Evolutionary conservation across 306 rosid genomes (phyloP).

Genomic region (Boehmeria nivea): DNA sequence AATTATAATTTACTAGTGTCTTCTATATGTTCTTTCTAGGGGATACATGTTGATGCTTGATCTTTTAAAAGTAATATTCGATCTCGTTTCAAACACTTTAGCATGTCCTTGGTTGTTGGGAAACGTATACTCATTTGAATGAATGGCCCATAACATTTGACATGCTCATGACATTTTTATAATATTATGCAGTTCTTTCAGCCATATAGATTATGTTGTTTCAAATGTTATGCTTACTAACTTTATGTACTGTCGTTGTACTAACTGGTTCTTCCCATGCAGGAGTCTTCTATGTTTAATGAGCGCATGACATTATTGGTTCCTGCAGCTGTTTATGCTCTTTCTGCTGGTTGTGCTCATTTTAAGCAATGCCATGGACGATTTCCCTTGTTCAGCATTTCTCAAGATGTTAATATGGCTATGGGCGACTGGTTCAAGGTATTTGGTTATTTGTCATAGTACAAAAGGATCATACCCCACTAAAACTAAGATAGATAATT

Average conservation of each 20-base stretch:
- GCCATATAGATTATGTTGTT: neutral
- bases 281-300: constrained; percentile 51
- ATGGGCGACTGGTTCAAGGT: constrained; percentile 46
- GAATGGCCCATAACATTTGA: too few species aligned
- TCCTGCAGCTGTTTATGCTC: constrained; percentile 77
- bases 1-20: too few species aligned
- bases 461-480: constrained; percentile 3
- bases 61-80: too few species aligned
- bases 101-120: too few species aligned
- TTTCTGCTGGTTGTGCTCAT: constrained; percentile 66
- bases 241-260: neutral
- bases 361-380: constrained; percentile 40
- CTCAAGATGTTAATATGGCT: constrained; percentile 36
- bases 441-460: constrained; percentile 21
- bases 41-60: too few species aligned
- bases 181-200: too few species aligned
- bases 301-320: constrained; percentile 53
- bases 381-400: constrained; percentile 27
- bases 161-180: too few species aligned
- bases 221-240: neutral
- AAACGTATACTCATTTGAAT: too few species aligned
- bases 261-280: constrained; percentile 16
- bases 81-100: too few species aligned
- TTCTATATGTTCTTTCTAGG: too few species aligned
- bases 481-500: constrained; percentile 21